Evolutionary conservation across 176 grass and related monocot species (phyloP).

Genomic region (Avena eriantha): DNA sequence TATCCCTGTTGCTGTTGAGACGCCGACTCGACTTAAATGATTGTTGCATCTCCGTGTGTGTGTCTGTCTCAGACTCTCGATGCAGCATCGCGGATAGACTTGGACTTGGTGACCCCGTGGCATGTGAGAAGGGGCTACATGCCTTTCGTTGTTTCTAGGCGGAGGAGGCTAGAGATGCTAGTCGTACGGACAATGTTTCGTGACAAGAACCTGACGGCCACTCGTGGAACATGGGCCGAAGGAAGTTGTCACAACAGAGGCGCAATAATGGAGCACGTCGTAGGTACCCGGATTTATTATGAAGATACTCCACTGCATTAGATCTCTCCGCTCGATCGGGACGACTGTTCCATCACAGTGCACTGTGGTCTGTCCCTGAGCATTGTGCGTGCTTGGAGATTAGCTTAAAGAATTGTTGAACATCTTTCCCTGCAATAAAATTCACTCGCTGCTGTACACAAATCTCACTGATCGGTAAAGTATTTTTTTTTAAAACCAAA

Average conservation of each 20-base stretch:
- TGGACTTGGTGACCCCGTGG: constrained; percentile 13
- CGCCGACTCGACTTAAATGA: constrained; percentile 35
- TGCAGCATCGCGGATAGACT: neutral
- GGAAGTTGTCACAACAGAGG: neutral
- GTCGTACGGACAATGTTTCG: constrained; percentile 14
- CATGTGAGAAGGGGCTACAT: constrained; percentile 24
- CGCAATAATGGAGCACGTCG: constrained; percentile 41
- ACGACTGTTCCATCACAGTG: constrained; percentile 28
- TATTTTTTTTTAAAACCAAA: no score
- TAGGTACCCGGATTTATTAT: neutral
- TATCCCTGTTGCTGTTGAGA: constrained; percentile 37
- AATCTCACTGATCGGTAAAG: no score
- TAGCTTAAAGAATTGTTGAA: neutral
- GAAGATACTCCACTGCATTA: neutral
- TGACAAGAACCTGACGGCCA: constrained; percentile 43
- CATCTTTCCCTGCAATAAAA: neutral
- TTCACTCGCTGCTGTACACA: no score
- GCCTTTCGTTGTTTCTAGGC: neutral
- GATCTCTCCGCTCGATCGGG: neutral
- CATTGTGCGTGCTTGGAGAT: neutral
- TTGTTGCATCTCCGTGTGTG: neutral
- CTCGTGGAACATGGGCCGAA: constrained; percentile 18
- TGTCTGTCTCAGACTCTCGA: neutral
- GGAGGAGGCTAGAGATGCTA: constrained; percentile 12
- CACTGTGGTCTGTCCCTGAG: neutral